Base-by-base conservation (phyloP, 1,284 basidiomycete species). In the Uromyces viciae-fabae region DNA sequence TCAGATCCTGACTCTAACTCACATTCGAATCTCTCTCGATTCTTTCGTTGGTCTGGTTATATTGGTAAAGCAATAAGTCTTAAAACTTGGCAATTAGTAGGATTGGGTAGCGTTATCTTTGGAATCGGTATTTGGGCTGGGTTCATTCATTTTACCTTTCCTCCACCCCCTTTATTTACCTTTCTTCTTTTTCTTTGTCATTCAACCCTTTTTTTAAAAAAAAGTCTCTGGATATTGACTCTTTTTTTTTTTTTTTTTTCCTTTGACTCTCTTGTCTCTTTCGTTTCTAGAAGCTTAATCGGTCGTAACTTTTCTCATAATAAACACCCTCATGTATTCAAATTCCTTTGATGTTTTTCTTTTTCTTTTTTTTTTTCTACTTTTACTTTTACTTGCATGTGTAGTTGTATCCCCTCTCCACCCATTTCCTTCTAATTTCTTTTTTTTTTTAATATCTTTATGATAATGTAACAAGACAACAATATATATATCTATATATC, bases 51-150 rank as follows among this genome's bases (percentile, higher is more conserved):
- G 31, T 43, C 19, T 31, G 22, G 36, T 14, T 42, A 40, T 14
- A 60, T 75, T 31, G 73, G 40, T 8, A 5, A 42, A 8, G 73
- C 54, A 8, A 72, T 79, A n/a, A 58, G 31, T 25, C 40, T 71
- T 28, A 79, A 79, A 71, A 79, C 76, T 43, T 79, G 64, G 76
- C 62, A 79, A 58, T 43, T 79, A 22, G 5, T 79, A 40, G 76
- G 76, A 36, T 49, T 79, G 4, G 66, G 76, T 79, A 52, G 76
- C 7, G 58, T 79, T 42, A 46, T 54, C 17, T 71, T 79, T 36
- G 76, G 76, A 40, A 71, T 71, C 15, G 76, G 76, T 22, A 69
- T 79, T 4, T 66, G 66, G 19, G 64, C 76, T 31, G 64, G 64
- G 76, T 79, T 56, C 19, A 33, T 25, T n/a, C 58, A 25, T 5